Evolutionary conservation across 2,329 filamentous ascomycete genomes (phyloP).

Genomic region (Cladosporium halotolerans): DNA sequence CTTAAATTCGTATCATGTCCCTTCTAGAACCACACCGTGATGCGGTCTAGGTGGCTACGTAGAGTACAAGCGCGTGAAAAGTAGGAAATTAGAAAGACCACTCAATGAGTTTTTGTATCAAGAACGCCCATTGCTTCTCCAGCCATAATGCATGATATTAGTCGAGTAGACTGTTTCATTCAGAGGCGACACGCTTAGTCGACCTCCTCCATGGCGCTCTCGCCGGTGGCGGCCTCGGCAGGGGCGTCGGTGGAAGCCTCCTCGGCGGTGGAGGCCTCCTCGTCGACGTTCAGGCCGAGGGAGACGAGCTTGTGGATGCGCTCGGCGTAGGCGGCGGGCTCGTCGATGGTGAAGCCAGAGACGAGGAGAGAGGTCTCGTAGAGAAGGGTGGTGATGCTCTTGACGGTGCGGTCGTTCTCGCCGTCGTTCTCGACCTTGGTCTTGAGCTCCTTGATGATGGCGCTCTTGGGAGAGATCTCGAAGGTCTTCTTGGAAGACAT

Average conservation of each 20-base stretch:
- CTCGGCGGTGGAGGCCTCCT: constrained; percentile 69
- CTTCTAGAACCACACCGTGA: neutral
- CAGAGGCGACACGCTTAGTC: constrained; percentile 59
- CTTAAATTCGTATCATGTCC: constrained; percentile 8
- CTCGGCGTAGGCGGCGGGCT: constrained; percentile 95
- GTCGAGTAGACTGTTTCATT: neutral
- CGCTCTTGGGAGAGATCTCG: constrained; percentile 97
- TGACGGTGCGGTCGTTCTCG: constrained; percentile 98
- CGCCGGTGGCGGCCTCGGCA: constrained; percentile 60
- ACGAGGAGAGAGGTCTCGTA: constrained; percentile 98
- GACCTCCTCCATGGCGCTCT: constrained; percentile 99
- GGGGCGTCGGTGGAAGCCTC: constrained; percentile 52
- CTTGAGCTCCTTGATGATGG: constrained; percentile 98
- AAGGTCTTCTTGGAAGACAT: constrained; percentile 99
- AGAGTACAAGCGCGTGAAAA: constrained; percentile 2
- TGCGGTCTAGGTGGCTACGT: constrained; percentile 4
- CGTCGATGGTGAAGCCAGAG: constrained; percentile 98
- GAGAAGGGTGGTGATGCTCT: constrained; percentile 96
- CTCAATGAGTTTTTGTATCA: constrained; percentile 4
- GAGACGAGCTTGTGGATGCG: constrained; percentile 99
- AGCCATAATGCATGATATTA: constrained; percentile 9
- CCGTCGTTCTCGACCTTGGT: constrained; percentile 97
- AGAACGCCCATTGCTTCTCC: constrained; percentile 8
- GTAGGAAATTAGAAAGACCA: neutral
- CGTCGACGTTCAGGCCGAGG: constrained; percentile 93